Base-by-base conservation (phyloP, 1,284 basidiomycete genomes). In the Rhodofomes roseus region DNA sequence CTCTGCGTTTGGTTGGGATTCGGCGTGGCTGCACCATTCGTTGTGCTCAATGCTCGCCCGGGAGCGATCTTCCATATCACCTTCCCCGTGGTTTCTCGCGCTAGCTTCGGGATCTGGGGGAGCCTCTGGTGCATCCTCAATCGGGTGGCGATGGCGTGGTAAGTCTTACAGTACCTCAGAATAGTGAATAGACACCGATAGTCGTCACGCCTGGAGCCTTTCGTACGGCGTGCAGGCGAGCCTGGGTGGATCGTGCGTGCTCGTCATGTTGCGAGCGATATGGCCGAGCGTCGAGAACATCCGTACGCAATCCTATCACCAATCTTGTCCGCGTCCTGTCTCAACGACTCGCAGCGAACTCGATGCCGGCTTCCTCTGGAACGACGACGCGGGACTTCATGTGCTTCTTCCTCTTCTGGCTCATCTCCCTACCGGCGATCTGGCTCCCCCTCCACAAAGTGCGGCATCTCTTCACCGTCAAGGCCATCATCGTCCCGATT, bases 401-500 rank as follows among this genome's bases (percentile, higher is more conserved):
- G 73, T 85, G 85, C 63, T 96, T 95, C 81, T 88, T 95, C 79
- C 77, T 96, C 62, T 96, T 94, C 78, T 93, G 90, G 85, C 74
- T 93, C 48, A 79, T 93, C 57, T 90, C 86, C 31, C 78, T 95
- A 14, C 89, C 91, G 3, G 84, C 87, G 29, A 89, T 93, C 63
- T 92, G 85, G 85, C 87, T 92, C 60, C 89, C 89, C 4, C 85
- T 93, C 46, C 89, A 93, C 76, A 83, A 89, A 71, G 87, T 94
- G 85, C 84, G 89, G 43, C 89, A 92, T 71, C 79, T 95, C 52
- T 95, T 96, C 79, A 89, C 88, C 14, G 70, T 89, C 63, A 95
- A 95, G 73, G 85, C 89, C 1, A 78, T 92, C 64, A 78, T 95
- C n/a, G 84, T 83, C 2, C 88, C 89, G 1, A 82, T 81, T 54